phyloP scores from a whole-genome alignment of 2,329 filamentous ascomycete species.

The Fusarium longipes region DNA sequence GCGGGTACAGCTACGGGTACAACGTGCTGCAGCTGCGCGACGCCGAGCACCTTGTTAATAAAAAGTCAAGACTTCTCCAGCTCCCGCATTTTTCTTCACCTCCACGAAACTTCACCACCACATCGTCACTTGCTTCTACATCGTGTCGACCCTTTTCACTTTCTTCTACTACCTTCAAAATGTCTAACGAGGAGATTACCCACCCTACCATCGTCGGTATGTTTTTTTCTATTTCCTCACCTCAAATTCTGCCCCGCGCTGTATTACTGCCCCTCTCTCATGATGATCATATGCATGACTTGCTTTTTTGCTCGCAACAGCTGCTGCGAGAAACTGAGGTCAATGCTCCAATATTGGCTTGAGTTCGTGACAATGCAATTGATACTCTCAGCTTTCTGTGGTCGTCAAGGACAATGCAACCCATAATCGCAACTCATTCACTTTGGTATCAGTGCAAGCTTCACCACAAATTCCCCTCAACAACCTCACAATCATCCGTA shows the following conservation, averaged over 20 bases:
- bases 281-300: conserved; percentile 33
- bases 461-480: background rate
- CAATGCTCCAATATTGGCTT: background rate
- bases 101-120: conserved; percentile 28
- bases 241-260: conserved; percentile 32
- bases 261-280: conserved; percentile 46
- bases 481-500: background rate
- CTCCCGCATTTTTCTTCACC: conserved; percentile 37
- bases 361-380: background rate
- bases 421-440: background rate
- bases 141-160: conserved; percentile 10
- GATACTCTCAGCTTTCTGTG: background rate
- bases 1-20: conserved; percentile 7
- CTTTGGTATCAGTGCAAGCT: background rate
- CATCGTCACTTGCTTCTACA: conserved; percentile 29
- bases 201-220: conserved; percentile 82
- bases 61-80: conserved; percentile 35
- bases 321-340: background rate
- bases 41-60: conserved; percentile 17
- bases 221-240: conserved; percentile 35
- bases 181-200: conserved; percentile 71
- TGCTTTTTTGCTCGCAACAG: background rate
- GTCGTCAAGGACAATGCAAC: background rate
- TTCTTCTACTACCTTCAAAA: conserved; percentile 54
- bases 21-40: conserved; percentile 1